Evolutionary conservation across 2,329 filamentous ascomycete species (phyloP).

Genomic region (Pseudogymnoascus sp.): DNA sequence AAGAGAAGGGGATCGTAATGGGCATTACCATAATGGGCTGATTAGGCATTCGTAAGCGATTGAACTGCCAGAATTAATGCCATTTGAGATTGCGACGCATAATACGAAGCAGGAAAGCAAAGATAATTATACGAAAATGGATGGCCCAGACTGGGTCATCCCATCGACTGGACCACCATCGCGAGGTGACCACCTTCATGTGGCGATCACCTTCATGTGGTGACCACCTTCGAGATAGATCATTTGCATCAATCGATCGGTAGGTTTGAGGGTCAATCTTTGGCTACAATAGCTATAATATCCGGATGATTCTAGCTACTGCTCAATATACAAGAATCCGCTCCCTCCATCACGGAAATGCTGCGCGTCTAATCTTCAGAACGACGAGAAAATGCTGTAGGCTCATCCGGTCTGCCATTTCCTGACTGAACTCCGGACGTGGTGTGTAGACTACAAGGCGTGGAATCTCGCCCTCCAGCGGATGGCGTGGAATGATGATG

Average conservation of each 20-base stretch:
- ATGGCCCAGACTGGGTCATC: constrained; percentile 8
- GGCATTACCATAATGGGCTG: background rate
- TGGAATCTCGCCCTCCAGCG: constrained; percentile 11
- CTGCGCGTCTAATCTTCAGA: constrained; percentile 6
- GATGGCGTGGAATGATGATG: constrained; percentile 13
- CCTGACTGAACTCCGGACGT: background rate
- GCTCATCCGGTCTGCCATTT: background rate
- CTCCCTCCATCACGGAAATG: constrained; percentile 10
- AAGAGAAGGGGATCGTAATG: background rate
- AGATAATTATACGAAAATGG: constrained; percentile 7
- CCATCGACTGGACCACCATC: constrained; percentile 1
- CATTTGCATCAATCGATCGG: background rate
- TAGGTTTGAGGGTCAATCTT: background rate
- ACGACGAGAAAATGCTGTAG: constrained; percentile 9
- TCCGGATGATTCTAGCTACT: constrained; percentile 7
- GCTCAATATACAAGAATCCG: constrained; percentile 9
- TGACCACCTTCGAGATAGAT: background rate
- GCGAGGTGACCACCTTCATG: background rate
- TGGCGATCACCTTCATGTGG: background rate
- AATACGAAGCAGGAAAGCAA: constrained; percentile 10
- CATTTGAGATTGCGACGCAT: constrained; percentile 8
- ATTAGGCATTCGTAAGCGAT: constrained; percentile 10
- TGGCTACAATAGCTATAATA: constrained; percentile 10
- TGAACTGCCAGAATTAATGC: constrained; percentile 10
- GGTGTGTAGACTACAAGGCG: background rate